Base-by-base conservation (phyloP, 805 yeast species). In the Sugiyamaella americana region DNA sequence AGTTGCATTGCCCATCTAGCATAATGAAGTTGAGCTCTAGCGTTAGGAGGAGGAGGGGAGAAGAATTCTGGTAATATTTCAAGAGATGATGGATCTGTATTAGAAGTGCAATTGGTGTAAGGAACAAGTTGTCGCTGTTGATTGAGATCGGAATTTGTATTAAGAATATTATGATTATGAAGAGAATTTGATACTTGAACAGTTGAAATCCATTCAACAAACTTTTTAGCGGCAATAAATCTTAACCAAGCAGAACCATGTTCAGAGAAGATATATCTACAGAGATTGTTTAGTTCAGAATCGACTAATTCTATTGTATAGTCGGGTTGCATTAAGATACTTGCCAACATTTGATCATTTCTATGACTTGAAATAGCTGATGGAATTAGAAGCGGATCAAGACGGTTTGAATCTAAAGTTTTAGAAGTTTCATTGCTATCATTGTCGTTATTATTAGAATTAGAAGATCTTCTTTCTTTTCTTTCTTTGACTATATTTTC, bases 211-310 rank as follows among this genome's bases (percentile, higher is more conserved):
- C 61, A 58, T 8, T 44, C 34, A 20, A 56, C 24, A 42, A 56
- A 58, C 48, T 42, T 48, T 47, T 52, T 53, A 1, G 58, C 61
- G 8, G 61, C 44, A 16, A 30, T 39, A 41, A 52, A 54, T 5
- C 61, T 43, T 22, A 58, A 43, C 61, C 61, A 58, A 1, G 58
- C 47, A 1, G 61, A 43, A 3, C 61, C 61, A 11, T 53, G 49
- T 26, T 58, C 61, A 16, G 60, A 58, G 37, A 58, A 56, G 10
- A 56, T 48, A 43, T 50, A 48, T 5, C 40, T 20, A 16, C 56
- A 51, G 2, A 58, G 48, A 17, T 40, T 36, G 17, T 43, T 40
- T 23, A 58, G 40, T 8, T 58, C 60, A 3, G 59, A 55, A 11
- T 41, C 23, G 2, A 46, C 51, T 24, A 57, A 34, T 21, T 47